A percentile compares a stretch with the other conserved stretches of the same genome.
Conservation (phyloP, 352 stramenopile species). For the Phytophthora brassicae region DNA sequence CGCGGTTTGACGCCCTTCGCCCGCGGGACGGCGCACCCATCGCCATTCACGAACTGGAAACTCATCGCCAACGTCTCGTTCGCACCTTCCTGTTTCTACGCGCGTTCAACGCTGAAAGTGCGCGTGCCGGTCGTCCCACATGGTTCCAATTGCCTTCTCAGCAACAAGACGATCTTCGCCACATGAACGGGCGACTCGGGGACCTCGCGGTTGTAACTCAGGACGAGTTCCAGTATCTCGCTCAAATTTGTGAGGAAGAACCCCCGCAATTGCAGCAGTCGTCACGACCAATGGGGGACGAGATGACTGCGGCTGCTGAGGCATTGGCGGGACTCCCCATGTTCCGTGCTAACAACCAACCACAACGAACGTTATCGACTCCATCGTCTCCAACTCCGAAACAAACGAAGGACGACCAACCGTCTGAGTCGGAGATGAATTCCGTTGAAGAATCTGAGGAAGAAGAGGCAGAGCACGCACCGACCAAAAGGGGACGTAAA, state of each 20-base stretch:
- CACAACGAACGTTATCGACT: conserved; percentile 6
- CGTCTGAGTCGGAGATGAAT: conserved; percentile 7
- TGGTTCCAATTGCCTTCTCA: conserved; percentile 31
- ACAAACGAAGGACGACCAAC: conserved; percentile 3
- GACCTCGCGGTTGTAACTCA: conserved; percentile 21
- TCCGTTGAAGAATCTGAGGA: conserved; percentile 5
- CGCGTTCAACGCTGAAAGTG: conserved; percentile 24
- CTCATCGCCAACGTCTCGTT: conserved; percentile 34
- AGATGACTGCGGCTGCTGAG: conserved; percentile 40
- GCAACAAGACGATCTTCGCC: conserved; percentile 27
- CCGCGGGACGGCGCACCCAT: conserved; percentile 18
- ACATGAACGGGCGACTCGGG: conserved; percentile 28
- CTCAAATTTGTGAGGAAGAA: conserved; percentile 24
- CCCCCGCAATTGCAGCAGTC: not conserved
- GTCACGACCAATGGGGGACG: conserved; percentile 21
- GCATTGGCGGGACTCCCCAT: conserved; percentile 38
- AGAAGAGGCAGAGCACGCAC: not conserved
- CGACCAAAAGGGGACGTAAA: conserved; percentile 4
- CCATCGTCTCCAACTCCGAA: conserved; percentile 12
- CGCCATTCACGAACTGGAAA: conserved; percentile 22
- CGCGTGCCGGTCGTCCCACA: conserved; percentile 9
- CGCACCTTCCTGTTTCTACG: conserved; percentile 31
- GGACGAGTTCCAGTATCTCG: conserved; percentile 26
- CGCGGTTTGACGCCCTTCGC: conserved; percentile 25
- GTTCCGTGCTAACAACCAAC: conserved; percentile 7